Percentiles rank a stretch among this genome's conserved stretches.
Conservation (phyloP, 2,329 filamentous ascomycete genomes). For the Diaporthe vaccinii region DNA sequence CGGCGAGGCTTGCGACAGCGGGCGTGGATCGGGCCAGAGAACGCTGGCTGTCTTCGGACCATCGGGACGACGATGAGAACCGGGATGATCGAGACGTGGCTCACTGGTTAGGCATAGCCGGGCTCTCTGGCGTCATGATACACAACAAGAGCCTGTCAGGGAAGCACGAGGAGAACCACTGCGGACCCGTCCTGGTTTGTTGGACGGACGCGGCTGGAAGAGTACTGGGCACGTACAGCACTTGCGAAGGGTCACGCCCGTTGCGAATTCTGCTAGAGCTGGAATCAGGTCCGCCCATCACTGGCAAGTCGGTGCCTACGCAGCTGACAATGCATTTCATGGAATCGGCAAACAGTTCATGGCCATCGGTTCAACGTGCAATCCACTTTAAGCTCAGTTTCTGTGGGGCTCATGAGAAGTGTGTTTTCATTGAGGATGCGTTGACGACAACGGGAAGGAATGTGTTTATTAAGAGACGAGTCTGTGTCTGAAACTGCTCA, state of each 20-base stretch:
- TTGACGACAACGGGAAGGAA: neutral
- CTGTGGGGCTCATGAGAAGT: neutral
- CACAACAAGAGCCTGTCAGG: neutral
- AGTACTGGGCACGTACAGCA: neutral
- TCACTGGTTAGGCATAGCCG: neutral
- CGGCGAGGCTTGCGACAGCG: neutral
- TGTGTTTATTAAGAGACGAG: neutral
- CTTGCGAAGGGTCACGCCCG: neutral
- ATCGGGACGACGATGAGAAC: neutral
- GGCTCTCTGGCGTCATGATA: constrained; percentile 13
- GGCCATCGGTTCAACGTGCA: neutral
- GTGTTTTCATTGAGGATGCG: neutral
- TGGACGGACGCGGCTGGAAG: constrained; percentile 27
- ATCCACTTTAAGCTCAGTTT: neutral
- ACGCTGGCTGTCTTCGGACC: neutral
- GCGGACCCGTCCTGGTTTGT: constrained; percentile 15
- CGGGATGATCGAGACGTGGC: neutral
- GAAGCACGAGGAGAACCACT: neutral
- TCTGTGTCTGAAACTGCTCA: neutral
- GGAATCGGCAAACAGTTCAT: neutral
- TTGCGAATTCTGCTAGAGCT: constrained; percentile 13
- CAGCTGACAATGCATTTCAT: neutral
- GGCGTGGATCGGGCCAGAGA: neutral
- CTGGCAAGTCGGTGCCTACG: neutral
- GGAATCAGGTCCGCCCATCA: neutral